Base-by-base conservation (phyloP, 1,284 basidiomycete species). In the Puccinia brachypodii region DNA sequence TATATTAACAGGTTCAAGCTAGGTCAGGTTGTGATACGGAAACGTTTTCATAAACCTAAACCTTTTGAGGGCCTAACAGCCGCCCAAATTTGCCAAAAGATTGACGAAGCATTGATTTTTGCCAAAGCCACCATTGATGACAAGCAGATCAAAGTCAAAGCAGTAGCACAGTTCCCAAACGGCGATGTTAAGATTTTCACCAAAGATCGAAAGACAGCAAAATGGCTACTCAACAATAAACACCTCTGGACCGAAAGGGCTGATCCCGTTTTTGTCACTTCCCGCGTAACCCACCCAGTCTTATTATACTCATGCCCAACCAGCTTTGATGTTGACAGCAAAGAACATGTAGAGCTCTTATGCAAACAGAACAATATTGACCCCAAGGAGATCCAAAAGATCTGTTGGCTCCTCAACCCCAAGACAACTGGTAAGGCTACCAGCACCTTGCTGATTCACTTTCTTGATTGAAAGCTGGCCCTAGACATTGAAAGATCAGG, bases 181-280 rank as follows among this genome's bases (percentile, higher is more conserved):
- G n/a, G n/a, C n/a, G n/a, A n/a, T n/a, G n/a, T n/a, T n/a, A n/a
- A n/a, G n/a, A n/a, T n/a, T n/a, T n/a, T n/a, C 50, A 53, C 50
- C 50, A 53, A 53, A 53, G 50, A 53, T 53, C 13, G 50, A 53
- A n/a, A 13, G n/a, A 13, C 13, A 53, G 50, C 50, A n/a, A 53
- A n/a, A 53, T 74, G 72, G 72, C 47, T 74, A 4, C 3, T 74
- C 28, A 44, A 50, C 9, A 74, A 74, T 36, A 74, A 74, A 74
- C 72, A 74, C 31, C 4, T 3, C 3, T 74, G 72, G 72, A 74
- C 72, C 11, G 13, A 50, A 3, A 9, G 47, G 9, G 40, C 42
- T 25, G 42, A 74, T 44, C 38, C 38, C 3, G 33, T 28, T 25
- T 56, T 74, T 4, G 25, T 47, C 25, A 74, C 72, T 3, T 13